Percentiles rank a stretch among this genome's conserved stretches.
These are phyloP conservation scores for Trichosporon inkin DNA, from an alignment of 1,284 basidiomycete species.

Conservation along the genomic window DNA sequence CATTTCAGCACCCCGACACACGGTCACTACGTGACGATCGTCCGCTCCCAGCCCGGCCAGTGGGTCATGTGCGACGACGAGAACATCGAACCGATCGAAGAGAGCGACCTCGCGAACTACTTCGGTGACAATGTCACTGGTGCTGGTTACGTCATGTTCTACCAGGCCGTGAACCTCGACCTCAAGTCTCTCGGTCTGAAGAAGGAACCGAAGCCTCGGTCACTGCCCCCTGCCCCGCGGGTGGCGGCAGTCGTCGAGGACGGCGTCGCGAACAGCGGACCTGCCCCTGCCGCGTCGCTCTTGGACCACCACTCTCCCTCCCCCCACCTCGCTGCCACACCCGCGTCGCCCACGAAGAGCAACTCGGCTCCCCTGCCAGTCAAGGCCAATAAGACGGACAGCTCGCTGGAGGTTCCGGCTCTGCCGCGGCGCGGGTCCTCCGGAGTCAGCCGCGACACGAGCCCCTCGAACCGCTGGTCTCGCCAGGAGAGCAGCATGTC, in stretches of 20 bases:
- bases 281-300: not conserved
- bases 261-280: not conserved
- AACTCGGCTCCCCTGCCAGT: not conserved
- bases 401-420: not conserved
- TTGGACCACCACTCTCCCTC: not conserved
- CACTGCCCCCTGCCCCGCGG: slow-evolving; percentile 11
- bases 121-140: slow-evolving; percentile 87
- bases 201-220: slow-evolving; percentile 17
- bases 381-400: not conserved
- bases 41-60: slow-evolving; percentile 67
- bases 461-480: slow-evolving; percentile 2
- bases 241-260: slow-evolving; percentile 4
- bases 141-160: slow-evolving; percentile 94
- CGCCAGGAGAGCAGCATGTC: not conserved
- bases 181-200: slow-evolving; percentile 60
- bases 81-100: slow-evolving; percentile 78
- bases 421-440: not conserved
- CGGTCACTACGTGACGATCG: slow-evolving; percentile 93
- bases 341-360: slow-evolving; percentile 1
- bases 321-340: not conserved
- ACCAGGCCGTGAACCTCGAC: slow-evolving; percentile 86
- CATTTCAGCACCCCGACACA: slow-evolving; percentile 79
- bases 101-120: slow-evolving; percentile 84
- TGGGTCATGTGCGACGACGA: slow-evolving; percentile 98
- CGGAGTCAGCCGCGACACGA: not conserved